Evolutionary conservation across 2,329 filamentous ascomycete genomes (phyloP), one percentile per base, ranked within the genome.

Genomic region (Nemania bipapillata): DNA sequence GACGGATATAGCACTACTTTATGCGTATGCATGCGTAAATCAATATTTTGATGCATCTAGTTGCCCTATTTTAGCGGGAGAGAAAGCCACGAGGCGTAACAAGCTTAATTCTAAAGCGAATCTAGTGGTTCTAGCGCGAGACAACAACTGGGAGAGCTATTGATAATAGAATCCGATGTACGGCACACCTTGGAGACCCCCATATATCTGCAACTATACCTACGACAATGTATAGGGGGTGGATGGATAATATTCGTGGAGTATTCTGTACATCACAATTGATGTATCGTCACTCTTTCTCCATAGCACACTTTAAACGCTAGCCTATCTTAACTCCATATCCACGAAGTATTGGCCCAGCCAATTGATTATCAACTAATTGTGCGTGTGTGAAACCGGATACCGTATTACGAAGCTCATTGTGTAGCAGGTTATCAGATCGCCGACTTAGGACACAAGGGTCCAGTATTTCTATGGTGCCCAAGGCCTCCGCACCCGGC

Each of bases 81-180:
- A 26, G 40, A 32, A 54, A 37, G 49, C 63, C 63, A 66, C 63
- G 63, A 56, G 56, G 63, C 32, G 20, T 37, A 61, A 66, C 56
- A 66, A 61, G 63, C 63, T 66, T 66, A 66, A 66, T 50, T 61
- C 17, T 56, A 56, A 57, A 26, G 37, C 32, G 26, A 26, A 35
- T 20, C 26, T 58, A 40, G 24, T 15, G 8, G 22, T 9, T 22
- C 49, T 50, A 63, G 28, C 28, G 40, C 11, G 30, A 40, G 22
- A 62, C 22, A 45, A 28, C 12, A 15, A 42, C 6, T 60, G n/a
- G 42, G 9, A 37, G 47, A 26, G n/a, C 3, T 28, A 26, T 49
- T 49, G 17, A 30, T 40, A 40, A 37, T 32, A 9, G 20, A 49
- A 20, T 26, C n/a, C 28, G 40, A 28, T 17, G 52, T 17, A 32